These are phyloP conservation scores for Salmacisia buchloeana DNA, from an alignment of 1,284 basidiomycete species.

Conservation along the genomic window DNA sequence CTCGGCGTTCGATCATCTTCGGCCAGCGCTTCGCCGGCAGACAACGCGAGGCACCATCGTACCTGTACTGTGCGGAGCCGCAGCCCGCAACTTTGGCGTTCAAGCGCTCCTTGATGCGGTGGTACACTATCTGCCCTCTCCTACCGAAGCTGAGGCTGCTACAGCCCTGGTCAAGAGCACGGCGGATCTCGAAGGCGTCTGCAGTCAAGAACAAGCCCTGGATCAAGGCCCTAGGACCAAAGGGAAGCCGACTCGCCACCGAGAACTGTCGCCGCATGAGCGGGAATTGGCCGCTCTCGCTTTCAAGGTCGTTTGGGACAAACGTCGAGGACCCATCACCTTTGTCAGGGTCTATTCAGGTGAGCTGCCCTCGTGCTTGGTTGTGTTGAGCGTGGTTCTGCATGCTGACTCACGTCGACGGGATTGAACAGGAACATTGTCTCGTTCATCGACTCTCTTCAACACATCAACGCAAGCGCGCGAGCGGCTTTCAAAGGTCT, in stretches of 20 bases:
- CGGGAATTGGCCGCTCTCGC: slow-evolving; percentile 56
- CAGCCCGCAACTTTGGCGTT: slow-evolving; percentile 73
- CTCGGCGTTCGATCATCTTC: slow-evolving; percentile 9
- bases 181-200: not conserved
- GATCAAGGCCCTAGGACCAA: slow-evolving; percentile 47
- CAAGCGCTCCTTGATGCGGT: slow-evolving; percentile 74
- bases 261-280: not conserved
- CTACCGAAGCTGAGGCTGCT: slow-evolving; percentile 50
- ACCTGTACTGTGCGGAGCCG: slow-evolving; percentile 77
- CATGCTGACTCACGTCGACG: not conserved
- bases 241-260: too few relatives aligned
- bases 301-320: slow-evolving; percentile 85
- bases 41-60: slow-evolving; percentile 65
- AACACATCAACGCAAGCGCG: slow-evolving; percentile 66
- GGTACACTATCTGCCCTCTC: slow-evolving; percentile 72
- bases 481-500: slow-evolving; percentile 70
- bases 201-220: not conserved
- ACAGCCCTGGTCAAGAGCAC: not conserved
- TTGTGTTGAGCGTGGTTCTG: not conserved
- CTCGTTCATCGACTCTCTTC: slow-evolving; percentile 63
- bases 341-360: slow-evolving; percentile 84
- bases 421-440: slow-evolving; percentile 13
- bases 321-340: slow-evolving; percentile 78
- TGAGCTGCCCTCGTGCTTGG: slow-evolving; percentile 44
- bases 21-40: slow-evolving; percentile 63